These are phyloP conservation scores for Cryptococcus neoformans DNA, from an alignment of 1,284 basidiomycete genomes.

Conservation along the genomic window DNA sequence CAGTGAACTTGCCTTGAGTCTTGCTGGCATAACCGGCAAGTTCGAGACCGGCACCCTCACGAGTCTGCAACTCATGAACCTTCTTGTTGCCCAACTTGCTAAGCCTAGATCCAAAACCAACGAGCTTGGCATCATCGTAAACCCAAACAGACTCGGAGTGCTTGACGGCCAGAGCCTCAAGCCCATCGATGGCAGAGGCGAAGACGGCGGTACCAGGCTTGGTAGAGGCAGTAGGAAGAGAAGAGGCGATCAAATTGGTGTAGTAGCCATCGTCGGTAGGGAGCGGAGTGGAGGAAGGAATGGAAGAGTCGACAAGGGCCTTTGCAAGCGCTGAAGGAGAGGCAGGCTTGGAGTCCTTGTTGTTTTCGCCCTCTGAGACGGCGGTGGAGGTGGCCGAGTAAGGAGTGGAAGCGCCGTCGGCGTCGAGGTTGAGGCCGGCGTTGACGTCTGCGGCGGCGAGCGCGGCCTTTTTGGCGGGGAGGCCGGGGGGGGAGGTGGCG, in stretches of 20 bases:
- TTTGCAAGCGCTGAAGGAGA: conserved; percentile 23
- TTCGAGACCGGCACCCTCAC: conserved; percentile 33
- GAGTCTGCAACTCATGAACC: conserved; percentile 72
- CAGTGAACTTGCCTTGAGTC: conserved; percentile 54
- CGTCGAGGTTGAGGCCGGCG: conserved; percentile 25
- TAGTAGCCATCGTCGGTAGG: conserved; percentile 34
- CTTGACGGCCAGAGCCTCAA: conserved; percentile 45
- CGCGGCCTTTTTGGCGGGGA: conserved; percentile 22
- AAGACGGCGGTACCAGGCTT: conserved; percentile 44
- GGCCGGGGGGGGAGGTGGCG: conserved; percentile 17
- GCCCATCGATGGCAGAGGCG: conserved; percentile 37
- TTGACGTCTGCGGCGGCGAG: conserved; percentile 22
- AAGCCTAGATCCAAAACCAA: conserved; percentile 41
- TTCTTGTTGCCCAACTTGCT: conserved; percentile 37
- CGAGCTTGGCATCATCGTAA: conserved; percentile 45
- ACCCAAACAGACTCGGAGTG: conserved; percentile 44
- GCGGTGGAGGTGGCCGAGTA: conserved; percentile 39
- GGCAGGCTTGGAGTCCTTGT: conserved; percentile 10
- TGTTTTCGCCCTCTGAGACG: conserved; percentile 35
- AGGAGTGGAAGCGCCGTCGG: conserved; percentile 32
- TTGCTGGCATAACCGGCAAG: conserved; percentile 65
- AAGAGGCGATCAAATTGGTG: conserved; percentile 28
- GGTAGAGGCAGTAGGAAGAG: conserved; percentile 29
- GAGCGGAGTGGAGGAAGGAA: conserved; percentile 14
- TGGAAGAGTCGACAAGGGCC: conserved; percentile 23